Base-by-base conservation (phyloP, 2,329 filamentous ascomycete genomes). In the Ophiosphaerella narmari region DNA sequence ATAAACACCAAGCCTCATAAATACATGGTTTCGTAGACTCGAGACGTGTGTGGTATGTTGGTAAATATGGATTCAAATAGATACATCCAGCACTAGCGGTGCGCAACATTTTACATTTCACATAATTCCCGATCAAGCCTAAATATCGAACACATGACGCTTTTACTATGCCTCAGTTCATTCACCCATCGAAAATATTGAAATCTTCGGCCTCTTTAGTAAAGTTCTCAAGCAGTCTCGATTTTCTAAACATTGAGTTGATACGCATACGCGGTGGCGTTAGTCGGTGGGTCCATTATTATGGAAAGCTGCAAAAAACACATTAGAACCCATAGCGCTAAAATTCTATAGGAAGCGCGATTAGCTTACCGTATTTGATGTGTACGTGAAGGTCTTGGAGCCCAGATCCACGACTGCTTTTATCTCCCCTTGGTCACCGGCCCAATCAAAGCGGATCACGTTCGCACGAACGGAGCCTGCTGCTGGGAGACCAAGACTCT, bases 401-500 rank as follows among this genome's bases (percentile, higher is more conserved):
- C 51, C 55, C 24, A 57, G 12, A 21, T 52, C 46, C 18, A 37
- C 35, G 5, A 48, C 39, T 4, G 38, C 31, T 13, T 33, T 43
- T 11, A 57, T 37, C 39, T 44, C 39, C 4, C 48, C 48, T n/a
- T 21, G 13, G 1, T 47, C 32, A 1, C 55, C 55, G 7, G 40
- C 33, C 39, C 52, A 54, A 42, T 52, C 43, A 37, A 57, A 57
- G 8, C 43, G 48, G 21, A 45, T 46, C 7, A 37, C 47, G 1
- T 38, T 35, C 9, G 53, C 35, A 21, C 36, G 42, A 9, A 51
- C 33, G 1, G 33, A 39, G 23, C 46, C 55, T 18, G 29, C 39
- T 35, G 35, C 32, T 5, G 71, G 64, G 5, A 76, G 53, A 1
- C 74, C 74, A 9, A 76, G 46, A 14, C 63, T 49, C n/a, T 50